A percentile compares a stretch with the other conserved stretches of the same genome.
Conservation (phyloP, 495 filamentous ascomycete genomes). For the Ramalina peruviana region DNA sequence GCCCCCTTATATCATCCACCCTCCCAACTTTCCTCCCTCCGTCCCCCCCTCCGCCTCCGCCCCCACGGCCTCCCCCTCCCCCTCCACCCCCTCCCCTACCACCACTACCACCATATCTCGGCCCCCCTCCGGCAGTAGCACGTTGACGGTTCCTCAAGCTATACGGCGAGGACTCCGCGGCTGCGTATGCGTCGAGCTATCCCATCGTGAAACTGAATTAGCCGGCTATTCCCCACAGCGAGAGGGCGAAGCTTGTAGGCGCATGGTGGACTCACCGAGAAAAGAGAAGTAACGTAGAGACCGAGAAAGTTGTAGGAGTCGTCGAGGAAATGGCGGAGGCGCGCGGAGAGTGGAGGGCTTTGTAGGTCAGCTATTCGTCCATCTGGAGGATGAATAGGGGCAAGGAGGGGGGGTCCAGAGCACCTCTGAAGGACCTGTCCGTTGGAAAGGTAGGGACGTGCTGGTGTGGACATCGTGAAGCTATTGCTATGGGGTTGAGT, state of each 20-base stretch:
- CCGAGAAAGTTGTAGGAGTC: conserved; percentile 14
- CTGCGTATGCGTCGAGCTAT: conserved; percentile 20
- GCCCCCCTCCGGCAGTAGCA: neutral
- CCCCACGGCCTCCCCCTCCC: neutral
- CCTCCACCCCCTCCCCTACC: conserved; percentile 14
- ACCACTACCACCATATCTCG: conserved; percentile 6
- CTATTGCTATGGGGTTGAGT: too few relatives aligned
- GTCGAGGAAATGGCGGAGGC: conserved; percentile 12
- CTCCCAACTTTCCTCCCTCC: conserved; percentile 17
- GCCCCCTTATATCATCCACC: conserved; percentile 19
- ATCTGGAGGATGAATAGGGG: neutral
- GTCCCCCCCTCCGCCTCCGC: conserved; percentile 9
- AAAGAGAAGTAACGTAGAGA: conserved; percentile 19
- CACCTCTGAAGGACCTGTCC: conserved; percentile 17
- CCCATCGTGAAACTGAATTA: neutral
- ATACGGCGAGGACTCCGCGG: conserved; percentile 15
- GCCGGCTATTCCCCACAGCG: neutral
- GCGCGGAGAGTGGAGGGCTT: conserved; percentile 19
- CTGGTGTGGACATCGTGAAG: conserved; percentile 11
- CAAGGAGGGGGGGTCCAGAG: neutral
- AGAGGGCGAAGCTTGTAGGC: neutral
- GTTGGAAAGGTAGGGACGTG: conserved; percentile 15
- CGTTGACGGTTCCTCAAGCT: conserved; percentile 12
- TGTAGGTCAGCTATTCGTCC: neutral
- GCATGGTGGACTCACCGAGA: conserved; percentile 11